Evolutionary conservation across 208 protist genomes (phyloP), one percentile per base, ranked within the genome.

Genomic region (Acanthamoeba castellanii): DNA sequence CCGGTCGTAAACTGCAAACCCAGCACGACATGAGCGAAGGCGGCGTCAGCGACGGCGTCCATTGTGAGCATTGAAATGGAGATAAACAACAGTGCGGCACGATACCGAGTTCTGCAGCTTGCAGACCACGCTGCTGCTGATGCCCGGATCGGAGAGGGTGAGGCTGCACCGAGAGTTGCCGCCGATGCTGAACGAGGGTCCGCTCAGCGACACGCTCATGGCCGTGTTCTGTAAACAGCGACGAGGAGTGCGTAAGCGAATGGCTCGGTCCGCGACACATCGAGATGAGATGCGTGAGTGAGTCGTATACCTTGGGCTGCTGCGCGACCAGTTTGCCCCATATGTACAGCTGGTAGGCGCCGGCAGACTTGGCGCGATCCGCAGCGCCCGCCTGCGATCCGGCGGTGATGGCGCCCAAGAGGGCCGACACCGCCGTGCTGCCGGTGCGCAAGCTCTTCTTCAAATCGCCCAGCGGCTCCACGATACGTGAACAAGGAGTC

Each of bases 91-190:
- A 25, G 13, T 30, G 76, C 20, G 84, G 18, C 6, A 66, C 59
- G 47, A 27, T 90, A 94, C 91, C 64, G 91, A 85, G 50, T 64
- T 70, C 4, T 81, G 52, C 37, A 94, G 27, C 50, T 85, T 94
- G 55, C 91, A 94, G 37, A 94, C 91, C 4, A 94, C 91, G 52
- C 91, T 85, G 72, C n/a, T 94, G 52, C 91, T 50, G n/a, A 94
- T 81, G 37, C 34, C 70, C 30, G 70, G 64, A 85, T 94, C 91
- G 45, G 72, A 87, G 32, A 94, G 42, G 52, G 91, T 94, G 42
- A 94, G 70, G 70, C 57, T 85, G 30, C 91, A 94, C 3, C 91
- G 91, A 47, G 91, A 68, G 37, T 70, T 94, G 91, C 91, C 91
- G 30, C 91, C 91, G n/a, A 94, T 85, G 50, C 52, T 94, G 55